phyloP scores from a whole-genome alignment of 306 rosid species.

The Cicer chorassanicum region DNA sequence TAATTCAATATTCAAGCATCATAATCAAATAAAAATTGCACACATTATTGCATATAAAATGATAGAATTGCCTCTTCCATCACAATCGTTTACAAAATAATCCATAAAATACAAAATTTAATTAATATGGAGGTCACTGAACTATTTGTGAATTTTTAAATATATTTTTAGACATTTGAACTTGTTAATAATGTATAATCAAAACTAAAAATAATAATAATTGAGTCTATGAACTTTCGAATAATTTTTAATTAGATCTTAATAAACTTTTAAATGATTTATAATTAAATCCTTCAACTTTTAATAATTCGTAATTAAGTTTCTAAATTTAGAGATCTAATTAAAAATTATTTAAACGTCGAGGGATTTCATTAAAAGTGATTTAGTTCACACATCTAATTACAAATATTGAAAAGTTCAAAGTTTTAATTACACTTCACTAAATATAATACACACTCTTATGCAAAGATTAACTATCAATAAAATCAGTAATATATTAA shows the following conservation, averaged over 20 bases:
- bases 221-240: too few relatives aligned
- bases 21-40: neutral
- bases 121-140: too few relatives aligned
- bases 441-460: too few relatives aligned
- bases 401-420: neutral
- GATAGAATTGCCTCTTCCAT: neutral
- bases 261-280: neutral
- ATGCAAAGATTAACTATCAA: neutral
- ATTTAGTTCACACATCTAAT: neutral
- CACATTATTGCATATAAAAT: neutral
- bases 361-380: neutral
- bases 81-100: neutral
- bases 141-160: too few relatives aligned
- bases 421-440: neutral
- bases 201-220: too few relatives aligned
- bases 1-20: conserved; percentile 35
- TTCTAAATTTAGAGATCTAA: neutral
- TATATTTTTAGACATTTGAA: too few relatives aligned
- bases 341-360: neutral
- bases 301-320: neutral
- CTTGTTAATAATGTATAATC: too few relatives aligned
- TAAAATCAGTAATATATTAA: neutral
- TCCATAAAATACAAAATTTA: too few relatives aligned
- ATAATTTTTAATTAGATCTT: neutral
- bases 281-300: neutral